Conservation (phyloP, 2,329 filamentous ascomycete genomes). For the Stagonosporopsis chrysanthemi region DNA sequence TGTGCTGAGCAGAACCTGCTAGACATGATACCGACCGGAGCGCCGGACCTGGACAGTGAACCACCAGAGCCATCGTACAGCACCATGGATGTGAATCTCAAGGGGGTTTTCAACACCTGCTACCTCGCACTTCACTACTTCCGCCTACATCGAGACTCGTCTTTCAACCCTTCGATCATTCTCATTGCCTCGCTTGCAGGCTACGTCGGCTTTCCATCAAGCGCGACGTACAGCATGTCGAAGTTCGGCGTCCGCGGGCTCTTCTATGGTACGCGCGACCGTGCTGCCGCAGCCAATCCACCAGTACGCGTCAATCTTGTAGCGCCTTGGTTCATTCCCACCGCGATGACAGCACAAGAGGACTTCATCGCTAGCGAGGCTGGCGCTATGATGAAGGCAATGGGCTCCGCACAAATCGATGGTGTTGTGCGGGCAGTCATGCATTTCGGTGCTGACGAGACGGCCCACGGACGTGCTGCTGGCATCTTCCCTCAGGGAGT, state of each 20-base stretch:
- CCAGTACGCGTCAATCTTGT: conserved; percentile 36
- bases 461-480: conserved; percentile 27
- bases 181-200: conserved; percentile 34
- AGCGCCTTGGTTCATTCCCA: conserved; percentile 40
- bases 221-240: conserved; percentile 36
- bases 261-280: conserved; percentile 33
- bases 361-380: conserved; percentile 23
- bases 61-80: conserved; percentile 29
- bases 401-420: conserved; percentile 32
- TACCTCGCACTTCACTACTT: conserved; percentile 41
- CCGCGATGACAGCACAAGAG: conserved; percentile 25
- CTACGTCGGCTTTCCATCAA: conserved; percentile 33
- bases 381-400: conserved; percentile 17
- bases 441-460: conserved; percentile 25
- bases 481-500: conserved; percentile 28
- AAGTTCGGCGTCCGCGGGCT: conserved; percentile 41
- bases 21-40: conserved; percentile 26
- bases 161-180: conserved; percentile 28
- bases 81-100: conserved; percentile 32
- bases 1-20: conserved; percentile 33
- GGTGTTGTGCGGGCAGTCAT: conserved; percentile 30
- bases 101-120: conserved; percentile 33
- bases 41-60: conserved; percentile 19
- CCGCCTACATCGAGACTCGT: conserved; percentile 26
- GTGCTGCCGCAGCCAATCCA: conserved; percentile 17